phyloP scores from a whole-genome alignment of 2,329 filamentous ascomycete genomes.

The Neofusicoccum ribis region DNA sequence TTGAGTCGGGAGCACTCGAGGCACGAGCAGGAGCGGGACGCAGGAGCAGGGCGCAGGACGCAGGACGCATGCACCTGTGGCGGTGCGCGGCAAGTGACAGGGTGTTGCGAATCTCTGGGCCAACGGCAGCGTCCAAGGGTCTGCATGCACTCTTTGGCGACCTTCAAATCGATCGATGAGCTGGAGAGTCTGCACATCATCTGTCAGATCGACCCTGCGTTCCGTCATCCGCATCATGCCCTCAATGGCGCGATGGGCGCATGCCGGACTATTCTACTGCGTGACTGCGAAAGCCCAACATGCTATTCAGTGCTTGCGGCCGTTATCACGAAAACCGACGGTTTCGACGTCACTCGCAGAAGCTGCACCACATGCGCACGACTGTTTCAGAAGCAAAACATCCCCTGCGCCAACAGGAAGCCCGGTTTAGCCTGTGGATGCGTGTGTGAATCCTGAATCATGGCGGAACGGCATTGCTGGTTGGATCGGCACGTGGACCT shows the following conservation, averaged over 20 bases:
- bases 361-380: not conserved
- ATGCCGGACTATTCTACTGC: not conserved
- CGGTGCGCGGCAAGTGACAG: not conserved
- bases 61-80: not conserved
- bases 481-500: not conserved
- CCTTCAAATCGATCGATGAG: no score
- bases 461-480: not conserved
- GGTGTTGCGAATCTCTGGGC: not conserved
- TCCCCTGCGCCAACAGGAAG: not conserved
- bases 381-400: not conserved
- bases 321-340: no score
- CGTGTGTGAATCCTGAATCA: not conserved
- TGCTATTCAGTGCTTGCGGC: no score
- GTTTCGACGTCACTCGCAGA: no score
- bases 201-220: not conserved
- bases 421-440: not conserved
- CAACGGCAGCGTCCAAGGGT: no score
- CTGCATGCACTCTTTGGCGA: no score
- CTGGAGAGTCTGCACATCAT: not conserved
- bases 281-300: not conserved
- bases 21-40: no score
- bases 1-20: not conserved
- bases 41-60: not conserved
- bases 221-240: not conserved
- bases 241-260: no score